Conservation (phyloP, 2,329 filamentous ascomycete genomes). For the Fusarium hainanense region DNA sequence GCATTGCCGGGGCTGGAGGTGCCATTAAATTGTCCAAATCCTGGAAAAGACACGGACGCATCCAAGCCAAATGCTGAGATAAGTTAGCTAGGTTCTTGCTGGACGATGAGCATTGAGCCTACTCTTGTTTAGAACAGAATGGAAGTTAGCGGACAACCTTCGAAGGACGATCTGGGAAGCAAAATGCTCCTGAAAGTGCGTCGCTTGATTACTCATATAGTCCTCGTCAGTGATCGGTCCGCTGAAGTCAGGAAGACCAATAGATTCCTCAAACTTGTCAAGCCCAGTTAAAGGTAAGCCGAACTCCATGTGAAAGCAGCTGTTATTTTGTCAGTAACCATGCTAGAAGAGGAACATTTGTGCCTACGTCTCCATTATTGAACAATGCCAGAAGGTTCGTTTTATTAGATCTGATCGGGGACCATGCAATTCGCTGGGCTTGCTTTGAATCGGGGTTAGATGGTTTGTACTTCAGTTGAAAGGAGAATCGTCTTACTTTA, state of each 20-base stretch:
- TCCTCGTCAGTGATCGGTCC: conserved; percentile 60
- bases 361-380: conserved; percentile 45
- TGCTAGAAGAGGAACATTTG: neutral
- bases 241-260: conserved; percentile 66
- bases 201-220: conserved; percentile 59
- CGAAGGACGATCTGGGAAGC: conserved; percentile 69
- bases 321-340: conserved; percentile 44
- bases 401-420: conserved; percentile 42
- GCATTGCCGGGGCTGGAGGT: conserved; percentile 25
- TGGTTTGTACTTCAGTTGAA: neutral
- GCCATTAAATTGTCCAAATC: conserved; percentile 29
- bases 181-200: conserved; percentile 68
- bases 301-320: conserved; percentile 67
- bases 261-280: conserved; percentile 61
- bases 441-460: conserved; percentile 23
- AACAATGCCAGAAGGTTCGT: conserved; percentile 45
- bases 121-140: conserved; percentile 64
- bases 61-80: conserved; percentile 37
- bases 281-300: conserved; percentile 67
- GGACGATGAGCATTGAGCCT: conserved; percentile 43
- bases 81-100: neutral
- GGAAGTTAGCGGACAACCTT: conserved; percentile 63
- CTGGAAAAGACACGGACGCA: conserved; percentile 24
- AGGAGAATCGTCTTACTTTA: conserved; percentile 55
- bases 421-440: conserved; percentile 41